Conservation (phyloP, 306 rosid species). For the Comarum palustre region DNA sequence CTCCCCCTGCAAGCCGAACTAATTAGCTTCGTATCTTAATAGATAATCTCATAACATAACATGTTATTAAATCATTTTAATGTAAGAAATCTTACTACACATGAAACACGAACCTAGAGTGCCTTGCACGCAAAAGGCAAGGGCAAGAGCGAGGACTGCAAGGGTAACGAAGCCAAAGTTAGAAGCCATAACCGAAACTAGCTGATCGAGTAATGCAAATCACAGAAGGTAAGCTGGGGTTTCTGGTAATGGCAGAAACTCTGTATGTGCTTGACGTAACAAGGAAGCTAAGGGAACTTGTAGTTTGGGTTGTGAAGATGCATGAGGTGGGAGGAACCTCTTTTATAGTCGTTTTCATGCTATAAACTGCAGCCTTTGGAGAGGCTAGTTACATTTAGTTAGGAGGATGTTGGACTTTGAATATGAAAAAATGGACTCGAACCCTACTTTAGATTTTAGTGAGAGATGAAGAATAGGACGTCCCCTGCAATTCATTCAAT, state of each 20-base stretch:
- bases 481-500: too few species aligned
- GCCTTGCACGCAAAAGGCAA: conserved; percentile 40
- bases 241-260: background rate
- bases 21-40: background rate
- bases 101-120: conserved; percentile 37
- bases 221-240: background rate
- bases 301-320: conserved; percentile 4
- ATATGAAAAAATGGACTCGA: conserved; percentile 9
- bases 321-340: background rate
- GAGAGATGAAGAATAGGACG: background rate
- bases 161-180: conserved; percentile 39
- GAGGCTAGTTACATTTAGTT: background rate
- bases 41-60: background rate
- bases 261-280: background rate
- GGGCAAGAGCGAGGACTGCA: conserved; percentile 30
- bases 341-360: conserved; percentile 10
- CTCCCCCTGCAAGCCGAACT: conserved; percentile 32
- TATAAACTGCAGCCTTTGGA: background rate
- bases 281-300: background rate
- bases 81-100: background rate
- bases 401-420: conserved; percentile 10
- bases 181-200: conserved; percentile 36
- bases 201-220: background rate
- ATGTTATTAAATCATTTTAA: background rate
- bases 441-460: conserved; percentile 19